phyloP scores from a whole-genome alignment of 108 stramenopile genomes.

The Nitzschia palea region DNA sequence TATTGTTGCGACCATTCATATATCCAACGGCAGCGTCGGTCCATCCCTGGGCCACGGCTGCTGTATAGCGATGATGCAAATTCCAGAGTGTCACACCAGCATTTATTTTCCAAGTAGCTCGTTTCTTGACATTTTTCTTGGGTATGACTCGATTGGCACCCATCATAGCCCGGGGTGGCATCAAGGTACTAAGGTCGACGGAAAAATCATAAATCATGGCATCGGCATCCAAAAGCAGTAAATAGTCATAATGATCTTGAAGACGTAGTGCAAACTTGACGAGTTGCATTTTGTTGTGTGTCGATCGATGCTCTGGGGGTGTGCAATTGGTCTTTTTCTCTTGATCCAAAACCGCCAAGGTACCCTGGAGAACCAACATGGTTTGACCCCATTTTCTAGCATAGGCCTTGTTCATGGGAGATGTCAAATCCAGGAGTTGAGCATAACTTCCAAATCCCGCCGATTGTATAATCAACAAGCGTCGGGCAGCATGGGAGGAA shows the following conservation, averaged over 20 bases:
- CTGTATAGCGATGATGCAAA: constrained; percentile 20
- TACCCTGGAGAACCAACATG: constrained; percentile 25
- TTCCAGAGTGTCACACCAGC: constrained; percentile 43
- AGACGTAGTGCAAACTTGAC: constrained; percentile 10
- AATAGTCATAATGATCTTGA: constrained; percentile 20
- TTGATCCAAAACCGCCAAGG: constrained; percentile 16
- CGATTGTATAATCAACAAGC: constrained; percentile 33
- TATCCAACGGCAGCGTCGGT: constrained; percentile 12
- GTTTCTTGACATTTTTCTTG: constrained; percentile 10
- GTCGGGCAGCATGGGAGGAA: background rate
- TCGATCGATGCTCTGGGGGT: constrained; percentile 23
- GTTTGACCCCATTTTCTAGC: constrained; percentile 30
- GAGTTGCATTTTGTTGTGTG: constrained; percentile 35
- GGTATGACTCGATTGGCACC: constrained; percentile 30
- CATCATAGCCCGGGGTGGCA: constrained; percentile 7
- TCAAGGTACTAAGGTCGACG: constrained; percentile 16
- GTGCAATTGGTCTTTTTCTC: constrained; percentile 12
- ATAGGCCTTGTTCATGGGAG: constrained; percentile 32
- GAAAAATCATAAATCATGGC: constrained; percentile 39
- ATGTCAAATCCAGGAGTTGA: constrained; percentile 18
- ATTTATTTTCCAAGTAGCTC: constrained; percentile 39
- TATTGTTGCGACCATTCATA: constrained; percentile 22
- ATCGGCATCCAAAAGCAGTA: constrained; percentile 38
- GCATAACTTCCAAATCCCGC: constrained; percentile 32
- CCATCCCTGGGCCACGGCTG: constrained; percentile 18